Conservation (phyloP, 768 basidiomycete species). For the Tricholoma terreum region DNA sequence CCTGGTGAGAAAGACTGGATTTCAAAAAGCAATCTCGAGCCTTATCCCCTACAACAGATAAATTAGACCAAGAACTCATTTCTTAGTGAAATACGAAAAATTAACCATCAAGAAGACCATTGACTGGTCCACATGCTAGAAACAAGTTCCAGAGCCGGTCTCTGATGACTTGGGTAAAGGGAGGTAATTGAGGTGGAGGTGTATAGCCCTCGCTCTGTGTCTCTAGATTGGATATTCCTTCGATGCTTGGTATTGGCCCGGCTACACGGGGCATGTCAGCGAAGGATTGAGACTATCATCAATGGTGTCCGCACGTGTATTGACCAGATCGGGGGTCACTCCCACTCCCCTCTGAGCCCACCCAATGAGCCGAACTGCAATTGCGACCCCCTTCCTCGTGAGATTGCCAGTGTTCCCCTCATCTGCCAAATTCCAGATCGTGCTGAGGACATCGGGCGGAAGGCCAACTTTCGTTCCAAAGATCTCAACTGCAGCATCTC, state of each 20-base stretch:
- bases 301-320: conserved; percentile 40
- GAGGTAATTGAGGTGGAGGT: conserved; percentile 34
- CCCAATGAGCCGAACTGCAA: conserved; percentile 61
- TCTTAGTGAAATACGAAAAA: conserved; percentile 1
- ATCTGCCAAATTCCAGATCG: conserved; percentile 66
- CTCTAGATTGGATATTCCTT: conserved; percentile 21
- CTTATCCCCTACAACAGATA: conserved; percentile 44
- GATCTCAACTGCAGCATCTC: conserved; percentile 54
- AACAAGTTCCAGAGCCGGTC: conserved; percentile 57
- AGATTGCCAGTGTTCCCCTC: conserved; percentile 55
- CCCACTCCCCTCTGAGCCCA: conserved; percentile 56
- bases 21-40: conserved; percentile 63
- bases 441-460: conserved; percentile 49
- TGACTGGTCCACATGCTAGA: conserved; percentile 43
- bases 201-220: conserved; percentile 19
- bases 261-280: conserved; percentile 31
- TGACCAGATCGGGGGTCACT: conserved; percentile 38
- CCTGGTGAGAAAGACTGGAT: conserved; percentile 54
- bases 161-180: conserved; percentile 48
- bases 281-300: background rate
- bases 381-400: conserved; percentile 50
- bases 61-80: background rate
- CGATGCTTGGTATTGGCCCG: conserved; percentile 45
- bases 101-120: conserved; percentile 53
- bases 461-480: conserved; percentile 50